phyloP scores from a whole-genome alignment of 2,329 filamentous ascomycete species.

The Botrytis medusae region DNA sequence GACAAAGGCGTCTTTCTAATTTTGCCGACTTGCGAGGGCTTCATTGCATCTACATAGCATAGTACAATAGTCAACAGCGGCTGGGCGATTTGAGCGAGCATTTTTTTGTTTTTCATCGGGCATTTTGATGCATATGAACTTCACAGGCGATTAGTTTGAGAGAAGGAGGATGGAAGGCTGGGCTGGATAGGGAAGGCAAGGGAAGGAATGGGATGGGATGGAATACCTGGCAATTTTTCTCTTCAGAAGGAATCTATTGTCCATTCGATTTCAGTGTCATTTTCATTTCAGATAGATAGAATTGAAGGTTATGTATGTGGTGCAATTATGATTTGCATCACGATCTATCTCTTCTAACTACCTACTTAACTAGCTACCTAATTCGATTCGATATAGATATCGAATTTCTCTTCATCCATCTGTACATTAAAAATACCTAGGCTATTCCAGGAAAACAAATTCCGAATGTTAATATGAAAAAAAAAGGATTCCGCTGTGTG shows the following conservation, averaged over 20 bases:
- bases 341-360: background rate
- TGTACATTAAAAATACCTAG: conserved; percentile 18
- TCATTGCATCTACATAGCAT: conserved; percentile 10
- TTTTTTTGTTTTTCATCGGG: background rate
- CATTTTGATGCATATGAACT: conserved; percentile 14
- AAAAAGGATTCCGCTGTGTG: background rate
- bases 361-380: conserved; percentile 9
- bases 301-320: background rate
- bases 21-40: background rate
- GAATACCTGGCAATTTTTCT: conserved; percentile 16
- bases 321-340: conserved; percentile 12
- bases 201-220: conserved; percentile 1
- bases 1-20: background rate
- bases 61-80: background rate
- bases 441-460: conserved; percentile 12
- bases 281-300: background rate
- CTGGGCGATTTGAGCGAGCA: conserved; percentile 7
- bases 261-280: background rate
- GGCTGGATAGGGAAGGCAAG: background rate
- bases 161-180: background rate
- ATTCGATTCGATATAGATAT: background rate
- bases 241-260: background rate
- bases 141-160: conserved; percentile 5
- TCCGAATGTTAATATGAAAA: background rate
- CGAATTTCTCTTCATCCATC: conserved; percentile 1